phyloP scores from a whole-genome alignment of 2,329 filamentous ascomycete species.

The Fusarium graminum region DNA sequence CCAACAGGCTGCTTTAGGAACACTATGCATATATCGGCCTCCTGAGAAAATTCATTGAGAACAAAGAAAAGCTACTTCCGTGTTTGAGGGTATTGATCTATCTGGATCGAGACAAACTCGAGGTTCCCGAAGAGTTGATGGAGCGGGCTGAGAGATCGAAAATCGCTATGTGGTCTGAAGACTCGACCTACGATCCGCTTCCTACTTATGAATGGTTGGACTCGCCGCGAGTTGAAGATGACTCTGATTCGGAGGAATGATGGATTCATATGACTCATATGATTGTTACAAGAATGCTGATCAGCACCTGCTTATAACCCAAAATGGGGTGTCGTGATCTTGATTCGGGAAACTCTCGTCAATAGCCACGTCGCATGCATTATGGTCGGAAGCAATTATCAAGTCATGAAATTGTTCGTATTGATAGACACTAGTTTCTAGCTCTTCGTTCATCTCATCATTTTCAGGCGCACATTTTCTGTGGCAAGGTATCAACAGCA shows the following conservation, averaged over 20 bases:
- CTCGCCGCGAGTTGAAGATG: not conserved
- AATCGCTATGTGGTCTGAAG: not conserved
- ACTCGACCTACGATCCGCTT: not conserved
- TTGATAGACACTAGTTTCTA: slow-evolving; percentile 29
- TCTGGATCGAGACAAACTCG: not conserved
- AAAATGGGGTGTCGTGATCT: not conserved
- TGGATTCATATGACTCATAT: not conserved
- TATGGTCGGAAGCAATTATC: not conserved
- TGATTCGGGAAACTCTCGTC: not conserved
- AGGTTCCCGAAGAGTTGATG: not conserved
- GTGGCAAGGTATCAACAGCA: slow-evolving; percentile 24
- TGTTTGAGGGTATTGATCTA: not conserved
- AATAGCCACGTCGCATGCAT: not conserved
- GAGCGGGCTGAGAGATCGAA: not conserved
- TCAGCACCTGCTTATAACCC: not conserved
- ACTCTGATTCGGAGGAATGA: not conserved
- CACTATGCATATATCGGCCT: not conserved
- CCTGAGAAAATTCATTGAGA: not conserved
- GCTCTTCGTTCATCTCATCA: slow-evolving; percentile 22
- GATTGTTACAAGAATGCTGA: not conserved
- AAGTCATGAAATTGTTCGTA: slow-evolving; percentile 23
- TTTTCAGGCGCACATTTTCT: slow-evolving; percentile 11
- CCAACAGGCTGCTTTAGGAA: not conserved
- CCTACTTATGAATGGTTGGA: not conserved
- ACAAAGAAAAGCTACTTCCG: not conserved